Evolutionary conservation across 1,139 yeast species (phyloP).

Genomic region (Petasospora fabianii): DNA sequence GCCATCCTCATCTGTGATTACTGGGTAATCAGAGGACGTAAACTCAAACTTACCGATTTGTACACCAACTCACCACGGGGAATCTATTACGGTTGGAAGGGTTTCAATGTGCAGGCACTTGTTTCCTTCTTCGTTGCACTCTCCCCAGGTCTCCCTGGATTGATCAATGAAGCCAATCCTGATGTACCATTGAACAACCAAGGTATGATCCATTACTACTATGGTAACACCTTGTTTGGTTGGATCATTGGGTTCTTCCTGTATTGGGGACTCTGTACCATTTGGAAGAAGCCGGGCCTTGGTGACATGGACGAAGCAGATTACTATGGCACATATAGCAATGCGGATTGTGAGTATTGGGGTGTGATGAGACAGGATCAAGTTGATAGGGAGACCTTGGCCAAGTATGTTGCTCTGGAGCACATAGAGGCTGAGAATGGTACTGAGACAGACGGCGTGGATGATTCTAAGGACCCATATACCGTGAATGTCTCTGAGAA

Average conservation of each 20-base stretch:
- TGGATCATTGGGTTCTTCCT: conserved; percentile 38
- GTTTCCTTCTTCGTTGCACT: conserved; percentile 38
- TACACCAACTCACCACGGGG: conserved; percentile 26
- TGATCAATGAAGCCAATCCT: conserved; percentile 30
- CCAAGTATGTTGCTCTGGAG: conserved; percentile 5
- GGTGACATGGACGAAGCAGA: conserved; percentile 12
- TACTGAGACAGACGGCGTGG: conserved; percentile 1
- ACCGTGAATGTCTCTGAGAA: background rate
- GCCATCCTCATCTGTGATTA: conserved; percentile 33
- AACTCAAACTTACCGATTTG: conserved; percentile 35
- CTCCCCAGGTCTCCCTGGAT: conserved; percentile 44
- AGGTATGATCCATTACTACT: conserved; percentile 39
- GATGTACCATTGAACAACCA: conserved; percentile 22
- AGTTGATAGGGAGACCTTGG: conserved; percentile 4
- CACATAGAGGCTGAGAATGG: background rate
- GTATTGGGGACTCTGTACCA: conserved; percentile 34
- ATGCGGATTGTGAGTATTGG: conserved; percentile 8
- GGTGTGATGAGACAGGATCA: conserved; percentile 7
- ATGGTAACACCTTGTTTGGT: conserved; percentile 40
- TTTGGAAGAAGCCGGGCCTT: conserved; percentile 8
- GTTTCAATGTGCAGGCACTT: conserved; percentile 42
- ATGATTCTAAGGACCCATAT: background rate
- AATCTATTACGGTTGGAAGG: conserved; percentile 37
- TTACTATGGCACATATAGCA: conserved; percentile 10
- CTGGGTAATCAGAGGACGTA: conserved; percentile 29